phyloP scores from a whole-genome alignment of 176 grass and related monocot genomes.

The Oryza brachyantha region DNA sequence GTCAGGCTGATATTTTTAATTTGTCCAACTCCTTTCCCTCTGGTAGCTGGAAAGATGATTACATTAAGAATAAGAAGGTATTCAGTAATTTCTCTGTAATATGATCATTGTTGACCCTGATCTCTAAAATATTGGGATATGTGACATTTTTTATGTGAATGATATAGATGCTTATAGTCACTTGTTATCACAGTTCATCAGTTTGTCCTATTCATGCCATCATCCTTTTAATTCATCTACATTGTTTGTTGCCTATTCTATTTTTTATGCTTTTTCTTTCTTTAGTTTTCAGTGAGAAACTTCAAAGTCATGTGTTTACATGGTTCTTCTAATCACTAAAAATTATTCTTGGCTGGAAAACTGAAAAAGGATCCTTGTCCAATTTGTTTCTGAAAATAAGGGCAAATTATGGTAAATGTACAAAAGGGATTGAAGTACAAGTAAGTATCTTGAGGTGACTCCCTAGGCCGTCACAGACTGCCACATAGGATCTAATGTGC shows the following conservation, averaged over 20 bases:
- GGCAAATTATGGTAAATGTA: too few species aligned
- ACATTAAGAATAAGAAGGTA: conserved; percentile 87
- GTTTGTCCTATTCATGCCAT: not conserved
- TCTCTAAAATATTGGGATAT: not conserved
- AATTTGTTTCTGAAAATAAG: not conserved
- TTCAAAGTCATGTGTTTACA: not conserved
- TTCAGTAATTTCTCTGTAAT: conserved; percentile 3
- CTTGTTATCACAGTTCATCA: too few species aligned
- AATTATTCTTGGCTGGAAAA: not conserved
- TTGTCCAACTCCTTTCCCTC: conserved; percentile 53
- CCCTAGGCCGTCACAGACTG: too few species aligned
- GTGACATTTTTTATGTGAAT: not conserved
- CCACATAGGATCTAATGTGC: too few species aligned
- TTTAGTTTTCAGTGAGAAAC: not conserved
- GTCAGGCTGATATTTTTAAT: conserved; percentile 85
- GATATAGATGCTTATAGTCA: too few species aligned
- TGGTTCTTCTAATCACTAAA: not conserved
- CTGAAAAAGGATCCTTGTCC: not conserved
- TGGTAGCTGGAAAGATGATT: conserved; percentile 83
- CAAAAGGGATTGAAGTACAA: too few species aligned
- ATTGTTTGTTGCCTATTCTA: not conserved
- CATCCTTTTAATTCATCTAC: not conserved
- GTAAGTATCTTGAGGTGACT: too few species aligned
- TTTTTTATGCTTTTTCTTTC: not conserved
- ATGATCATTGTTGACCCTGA: not conserved